phyloP scores from a whole-genome alignment of 495 filamentous ascomycete genomes.

The Aspergillus baeticus region DNA sequence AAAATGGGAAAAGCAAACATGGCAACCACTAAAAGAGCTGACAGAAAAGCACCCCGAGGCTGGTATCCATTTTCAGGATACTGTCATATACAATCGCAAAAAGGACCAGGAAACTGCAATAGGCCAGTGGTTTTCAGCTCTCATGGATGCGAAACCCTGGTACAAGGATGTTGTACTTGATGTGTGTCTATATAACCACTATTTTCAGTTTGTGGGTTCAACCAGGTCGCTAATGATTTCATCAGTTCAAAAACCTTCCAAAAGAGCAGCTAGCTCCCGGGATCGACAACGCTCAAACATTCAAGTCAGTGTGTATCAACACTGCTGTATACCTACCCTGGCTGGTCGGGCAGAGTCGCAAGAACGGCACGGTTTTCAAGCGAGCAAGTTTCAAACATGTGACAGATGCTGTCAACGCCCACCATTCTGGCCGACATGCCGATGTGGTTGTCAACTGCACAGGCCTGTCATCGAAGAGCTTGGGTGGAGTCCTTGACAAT shows the following conservation, averaged over 20 bases:
- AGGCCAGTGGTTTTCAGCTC: conserved; percentile 57
- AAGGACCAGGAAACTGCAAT: conserved; percentile 55
- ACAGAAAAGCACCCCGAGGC: conserved; percentile 76
- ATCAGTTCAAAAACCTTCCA: conserved; percentile 56
- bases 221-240: background rate
- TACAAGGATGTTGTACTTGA: conserved; percentile 75
- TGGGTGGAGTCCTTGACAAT: conserved; percentile 81
- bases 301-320: conserved; percentile 89
- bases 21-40: conserved; percentile 63
- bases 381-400: conserved; percentile 66
- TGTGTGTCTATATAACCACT: conserved; percentile 35
- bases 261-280: conserved; percentile 55
- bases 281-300: conserved; percentile 66
- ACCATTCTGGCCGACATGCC: conserved; percentile 60
- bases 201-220: background rate
- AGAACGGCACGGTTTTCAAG: conserved; percentile 64
- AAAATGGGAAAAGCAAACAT: conserved; percentile 65
- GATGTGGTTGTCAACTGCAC: conserved; percentile 86
- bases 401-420: conserved; percentile 61
- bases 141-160: conserved; percentile 75
- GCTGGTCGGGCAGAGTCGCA: conserved; percentile 73
- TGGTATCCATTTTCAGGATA: conserved; percentile 84
- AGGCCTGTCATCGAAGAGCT: conserved; percentile 66
- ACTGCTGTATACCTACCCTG: conserved; percentile 83
- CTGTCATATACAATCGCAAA: conserved; percentile 60